Base-by-base conservation (phyloP, 1,284 basidiomycete genomes). In the Calocybe gambosa region DNA sequence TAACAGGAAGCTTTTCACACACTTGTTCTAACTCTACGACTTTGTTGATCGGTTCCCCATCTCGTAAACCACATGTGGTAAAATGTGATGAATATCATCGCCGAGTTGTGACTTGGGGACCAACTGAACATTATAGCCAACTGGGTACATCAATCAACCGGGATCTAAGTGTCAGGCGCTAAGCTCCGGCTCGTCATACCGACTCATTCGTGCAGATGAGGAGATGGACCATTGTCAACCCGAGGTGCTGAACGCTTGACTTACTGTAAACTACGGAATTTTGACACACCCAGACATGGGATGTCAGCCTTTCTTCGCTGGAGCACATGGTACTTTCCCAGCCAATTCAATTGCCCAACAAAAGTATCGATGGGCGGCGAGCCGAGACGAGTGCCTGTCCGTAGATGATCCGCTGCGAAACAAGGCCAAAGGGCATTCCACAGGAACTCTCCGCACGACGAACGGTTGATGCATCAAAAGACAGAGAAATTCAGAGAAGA, bases 21-120 rank as follows among this genome's bases (percentile, higher is more conserved):
- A 26, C n/a, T n/a, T n/a, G n/a, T n/a, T n/a, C n/a, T n/a, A n/a
- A n/a, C n/a, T n/a, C n/a, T n/a, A n/a, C n/a, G n/a, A n/a, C n/a
- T n/a, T n/a, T n/a, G n/a, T 23, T 23, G 21, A 23, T 23, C 7
- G 21, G 21, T 23, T 23, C 7, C 21, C 28, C 28, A 69, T 36
- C 33, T 43, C 16, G 28, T 9, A 9, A 13, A 29, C 28, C 13
- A 29, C 5, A 29, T 29, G 28, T 5, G 28, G 28, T 29, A 10
- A 10, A 29, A 29, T 29, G 10, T 29, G 28, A 29, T 29, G 9
- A 29, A 29, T 29, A 29, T 29, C 28, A 29, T 13, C 3, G 10
- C 28, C 28, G 28, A 29, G 13, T 29, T 29, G 28, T 29, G 28
- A 9, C 28, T 10, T 10, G 10, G 2, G 28, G 21, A 29, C 9